A percentile compares a stretch with the other conserved stretches of the same genome.
Evolutionary conservation across 2,329 filamentous ascomycete genomes (phyloP).

Genomic region (Pseudogymnoascus sp.): DNA sequence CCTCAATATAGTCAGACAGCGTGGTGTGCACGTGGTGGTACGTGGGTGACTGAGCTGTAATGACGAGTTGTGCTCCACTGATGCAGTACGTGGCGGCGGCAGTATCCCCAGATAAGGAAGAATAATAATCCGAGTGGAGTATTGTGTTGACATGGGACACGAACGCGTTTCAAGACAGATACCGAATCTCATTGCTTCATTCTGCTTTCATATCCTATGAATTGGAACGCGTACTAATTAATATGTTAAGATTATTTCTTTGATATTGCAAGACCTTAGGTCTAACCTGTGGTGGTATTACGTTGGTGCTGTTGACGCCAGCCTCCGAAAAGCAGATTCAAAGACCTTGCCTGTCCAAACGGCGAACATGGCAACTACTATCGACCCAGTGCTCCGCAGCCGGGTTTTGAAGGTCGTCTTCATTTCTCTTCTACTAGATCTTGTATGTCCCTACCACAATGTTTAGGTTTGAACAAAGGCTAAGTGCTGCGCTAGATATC

Average conservation of each 20-base stretch:
- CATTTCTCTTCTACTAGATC: slow-evolving; percentile 78
- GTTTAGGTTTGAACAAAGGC: slow-evolving; percentile 13
- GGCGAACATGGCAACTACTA: slow-evolving; percentile 28
- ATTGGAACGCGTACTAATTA: not conserved
- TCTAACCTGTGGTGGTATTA: not conserved
- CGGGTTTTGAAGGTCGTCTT: slow-evolving; percentile 82
- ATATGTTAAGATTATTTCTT: slow-evolving; percentile 4
- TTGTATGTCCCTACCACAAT: slow-evolving; percentile 52
- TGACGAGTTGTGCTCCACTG: too few species aligned
- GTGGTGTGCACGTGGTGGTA: not conserved
- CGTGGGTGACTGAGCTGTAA: not conserved
- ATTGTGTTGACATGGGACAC: not conserved
- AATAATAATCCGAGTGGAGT: slow-evolving; percentile 1
- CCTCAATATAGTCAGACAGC: not conserved
- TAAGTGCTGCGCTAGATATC: slow-evolving; percentile 61
- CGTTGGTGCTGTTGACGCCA: not conserved
- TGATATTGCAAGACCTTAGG: slow-evolving; percentile 2
- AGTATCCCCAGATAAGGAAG: not conserved
- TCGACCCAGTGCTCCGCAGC: slow-evolving; percentile 59
- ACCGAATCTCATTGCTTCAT: not conserved
- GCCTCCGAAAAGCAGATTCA: not conserved
- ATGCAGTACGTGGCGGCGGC: too few species aligned
- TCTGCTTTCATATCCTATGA: not conserved
- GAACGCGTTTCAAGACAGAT: not conserved
- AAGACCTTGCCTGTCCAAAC: not conserved